These are phyloP conservation scores for Escallonia rubra DNA, from an alignment of 129 eudicot species.

Conservation along the genomic window DNA sequence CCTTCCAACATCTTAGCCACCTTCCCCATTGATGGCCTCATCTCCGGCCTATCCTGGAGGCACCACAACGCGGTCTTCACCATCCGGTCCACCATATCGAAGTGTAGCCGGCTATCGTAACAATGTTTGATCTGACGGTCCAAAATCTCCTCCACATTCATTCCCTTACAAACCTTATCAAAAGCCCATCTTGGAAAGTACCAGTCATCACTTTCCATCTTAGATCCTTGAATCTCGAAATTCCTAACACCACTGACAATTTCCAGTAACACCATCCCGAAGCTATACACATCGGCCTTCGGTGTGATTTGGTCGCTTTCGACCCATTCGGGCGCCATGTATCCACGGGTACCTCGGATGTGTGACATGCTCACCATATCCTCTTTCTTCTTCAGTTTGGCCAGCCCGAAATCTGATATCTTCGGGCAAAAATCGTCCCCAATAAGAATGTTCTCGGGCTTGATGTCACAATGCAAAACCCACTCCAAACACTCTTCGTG, in stretches of 20 bases:
- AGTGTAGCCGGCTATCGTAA: conserved; percentile 57
- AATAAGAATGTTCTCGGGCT: conserved; percentile 89
- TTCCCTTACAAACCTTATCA: conserved; percentile 71
- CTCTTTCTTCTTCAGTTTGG: conserved; percentile 77
- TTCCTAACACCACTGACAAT: conserved; percentile 74
- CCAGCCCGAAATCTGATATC: conserved; percentile 84
- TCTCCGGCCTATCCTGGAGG: conserved; percentile 80
- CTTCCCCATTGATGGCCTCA: conserved; percentile 96
- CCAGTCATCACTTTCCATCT: conserved; percentile 80
- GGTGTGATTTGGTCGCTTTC: conserved; percentile 68
- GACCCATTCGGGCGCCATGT: conserved; percentile 94
- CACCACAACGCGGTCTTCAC: conserved; percentile 98
- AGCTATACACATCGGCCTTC: conserved; percentile 86
- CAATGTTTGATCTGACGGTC: conserved; percentile 51
- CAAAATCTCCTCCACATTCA: conserved; percentile 73
- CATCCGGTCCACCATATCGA: conserved; percentile 70
- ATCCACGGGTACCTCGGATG: conserved; percentile 83
- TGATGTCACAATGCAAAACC: conserved; percentile 96
- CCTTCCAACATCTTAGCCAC: conserved; percentile 98
- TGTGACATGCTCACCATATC: conserved; percentile 66
- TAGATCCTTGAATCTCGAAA: conserved; percentile 41
- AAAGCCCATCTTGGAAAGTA: conserved; percentile 90
- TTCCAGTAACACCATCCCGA: conserved; percentile 81
- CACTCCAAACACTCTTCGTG: conserved; percentile 94
- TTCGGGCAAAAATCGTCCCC: conserved; percentile 96